Evolutionary conservation across 768 basidiomycete genomes (phyloP).

Genomic region (Pleurotus eryngii): DNA sequence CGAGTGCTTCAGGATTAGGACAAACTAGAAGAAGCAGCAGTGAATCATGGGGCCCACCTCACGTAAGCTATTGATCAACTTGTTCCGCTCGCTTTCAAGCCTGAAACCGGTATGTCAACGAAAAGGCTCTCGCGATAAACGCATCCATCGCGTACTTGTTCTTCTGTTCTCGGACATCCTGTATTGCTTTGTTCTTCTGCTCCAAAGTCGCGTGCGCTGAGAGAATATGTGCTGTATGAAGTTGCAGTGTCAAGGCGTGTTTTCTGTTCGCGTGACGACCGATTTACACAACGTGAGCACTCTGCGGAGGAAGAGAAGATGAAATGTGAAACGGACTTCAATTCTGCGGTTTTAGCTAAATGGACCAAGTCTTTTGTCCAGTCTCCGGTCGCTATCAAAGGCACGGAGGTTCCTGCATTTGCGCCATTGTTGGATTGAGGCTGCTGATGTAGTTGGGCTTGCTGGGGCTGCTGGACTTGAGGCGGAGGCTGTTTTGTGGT

Average conservation of each 20-base stretch:
- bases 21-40: neutral
- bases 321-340: conserved; percentile 59
- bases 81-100: conserved; percentile 72
- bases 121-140: neutral
- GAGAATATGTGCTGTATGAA: conserved; percentile 84
- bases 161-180: conserved; percentile 81
- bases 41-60: conserved; percentile 45
- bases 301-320: neutral
- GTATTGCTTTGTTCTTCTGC: conserved; percentile 72
- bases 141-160: conserved; percentile 56
- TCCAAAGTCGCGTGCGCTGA: conserved; percentile 80
- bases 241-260: conserved; percentile 77
- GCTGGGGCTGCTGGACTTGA: conserved; percentile 17
- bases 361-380: conserved; percentile 88
- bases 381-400: conserved; percentile 78
- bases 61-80: conserved; percentile 62
- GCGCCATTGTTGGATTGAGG: conserved; percentile 10
- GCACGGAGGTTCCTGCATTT: conserved; percentile 24
- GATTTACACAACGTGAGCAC: neutral
- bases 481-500: conserved; percentile 23
- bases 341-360: conserved; percentile 81
- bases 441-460: conserved; percentile 16
- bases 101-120: conserved; percentile 30
- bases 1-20: conserved; percentile 9
- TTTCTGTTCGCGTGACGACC: conserved; percentile 45